Evolutionary conservation across 164 flowering plant species (phyloP).

Genomic region (Magnolia changhungtana): DNA sequence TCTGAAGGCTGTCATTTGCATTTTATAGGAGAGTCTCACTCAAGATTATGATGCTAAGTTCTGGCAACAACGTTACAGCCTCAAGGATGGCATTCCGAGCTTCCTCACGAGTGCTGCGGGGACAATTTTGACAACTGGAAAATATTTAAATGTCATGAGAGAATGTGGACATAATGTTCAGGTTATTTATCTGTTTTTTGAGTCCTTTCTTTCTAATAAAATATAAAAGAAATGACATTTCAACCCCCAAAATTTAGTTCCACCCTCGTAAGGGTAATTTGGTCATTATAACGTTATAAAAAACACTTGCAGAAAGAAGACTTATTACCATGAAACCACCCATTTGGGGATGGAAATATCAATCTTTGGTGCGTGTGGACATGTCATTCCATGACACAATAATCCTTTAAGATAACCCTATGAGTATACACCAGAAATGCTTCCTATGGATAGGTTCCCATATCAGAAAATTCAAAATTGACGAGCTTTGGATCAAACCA

Average conservation of each 20-base stretch:
- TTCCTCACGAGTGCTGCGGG: slow-evolving; percentile 85
- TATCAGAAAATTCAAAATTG: slow-evolving; percentile 71
- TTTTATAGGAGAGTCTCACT: slow-evolving; percentile 77
- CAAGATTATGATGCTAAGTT: slow-evolving; percentile 91
- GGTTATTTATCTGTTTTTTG: slow-evolving; percentile 34
- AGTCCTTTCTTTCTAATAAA: not conserved
- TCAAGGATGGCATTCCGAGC: slow-evolving; percentile 88
- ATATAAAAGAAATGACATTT: not conserved
- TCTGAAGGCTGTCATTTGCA: not conserved
- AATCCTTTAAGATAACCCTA: not conserved
- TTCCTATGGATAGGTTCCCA: slow-evolving; percentile 58
- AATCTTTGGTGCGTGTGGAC: no score
- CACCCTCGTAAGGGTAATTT: not conserved
- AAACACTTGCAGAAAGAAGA: not conserved
- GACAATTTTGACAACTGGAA: slow-evolving; percentile 93
- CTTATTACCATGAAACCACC: no score
- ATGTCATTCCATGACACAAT: not conserved
- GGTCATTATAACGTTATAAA: not conserved
- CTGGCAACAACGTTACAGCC: slow-evolving; percentile 93
- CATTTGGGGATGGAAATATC: no score
- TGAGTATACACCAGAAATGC: slow-evolving; percentile 14
- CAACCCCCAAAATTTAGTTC: not conserved
- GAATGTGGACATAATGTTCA: slow-evolving; percentile 96
- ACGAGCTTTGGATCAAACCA: slow-evolving; percentile 79
- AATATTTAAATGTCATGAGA: slow-evolving; percentile 97